Evolutionary conservation across 2,329 filamentous ascomycete genomes (phyloP), one percentile per base, ranked within the genome.

Genomic region (Alternaria sp.): DNA sequence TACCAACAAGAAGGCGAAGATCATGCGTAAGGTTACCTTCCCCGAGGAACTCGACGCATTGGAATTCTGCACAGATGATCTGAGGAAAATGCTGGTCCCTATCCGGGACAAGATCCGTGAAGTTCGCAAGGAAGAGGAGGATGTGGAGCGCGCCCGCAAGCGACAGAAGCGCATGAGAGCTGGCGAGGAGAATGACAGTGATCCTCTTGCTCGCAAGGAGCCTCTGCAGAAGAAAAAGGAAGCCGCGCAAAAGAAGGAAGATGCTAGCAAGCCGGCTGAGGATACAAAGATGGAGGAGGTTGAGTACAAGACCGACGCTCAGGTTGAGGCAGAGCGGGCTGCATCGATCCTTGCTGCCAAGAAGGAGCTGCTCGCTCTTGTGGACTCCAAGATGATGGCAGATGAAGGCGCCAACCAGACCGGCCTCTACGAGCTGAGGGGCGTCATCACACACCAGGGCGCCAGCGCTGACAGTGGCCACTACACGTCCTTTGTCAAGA

Each of bases 401-500:
- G 93, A 98, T 72, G 88, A 90, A 14, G 90, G 92, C 21, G 88
- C 92, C 52, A 98, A 98, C 80, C 92, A 94, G 77, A 97, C 93
- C 2, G 95, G 95, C 39, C 84, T 99, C 33, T 99, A 98, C 78
- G 94, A 99, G 80, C 86, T 99, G 42, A 88, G 94, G 26, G 95
- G 92, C 46, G 90, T 99, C 5, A 91, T 99, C 59, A 97, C 96
- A 29, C 95, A 99, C 78, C 95, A 99, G 79, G 95, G 95, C 62
- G 92, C 93, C 58, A 96, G 93, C 74, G 95, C 95, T 21, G 95
- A 99, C 79, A 97, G 94, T 71, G 95, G 95, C 7, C 95, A 99
- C 80, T 99, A 99, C 83, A 99, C 96, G 4, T 90, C 93, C 0
- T 99, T 97, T 76, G 91, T 99, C 68, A 99, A 98, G 85, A 97